Base-by-base conservation (phyloP, 2,329 filamentous ascomycete genomes). In the Cladophialophora bantiana region DNA sequence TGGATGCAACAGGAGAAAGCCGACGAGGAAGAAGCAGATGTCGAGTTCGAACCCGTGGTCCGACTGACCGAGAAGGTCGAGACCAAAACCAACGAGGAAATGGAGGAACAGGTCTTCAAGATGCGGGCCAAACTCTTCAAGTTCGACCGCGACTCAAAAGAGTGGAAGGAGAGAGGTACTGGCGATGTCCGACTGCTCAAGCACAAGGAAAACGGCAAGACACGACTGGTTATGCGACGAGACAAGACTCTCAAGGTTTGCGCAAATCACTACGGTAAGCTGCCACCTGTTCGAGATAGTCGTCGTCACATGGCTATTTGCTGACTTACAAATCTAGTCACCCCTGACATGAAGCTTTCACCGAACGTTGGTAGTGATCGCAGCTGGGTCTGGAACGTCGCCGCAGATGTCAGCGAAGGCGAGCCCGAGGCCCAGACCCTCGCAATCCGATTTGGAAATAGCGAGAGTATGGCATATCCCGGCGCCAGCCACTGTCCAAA, bases 211-310 rank as follows among this genome's bases (percentile, higher is more conserved):
- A 97, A 97, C 81, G 89, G 91, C 83, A 98, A 98, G 90, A 97
- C 94, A 67, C 89, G 95, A 75, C 85, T 99, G 76, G 95, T 99
- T 75, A 99, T 99, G 95, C 91, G 95, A 81, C 89, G 95, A 79
- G 95, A 99, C 86, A 98, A 98, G 92, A 99, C 95, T 69, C 89
- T 98, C 84, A 99, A 99, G 88, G 95, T 99, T 83, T 99, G 95
- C 90, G 95, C 95, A 79, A 99, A 99, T 86, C 95, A 99, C 87
- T 99, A 99, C 83, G 90, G 94, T 97, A 89, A 77, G 91, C 84
- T 36, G 20, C 26, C 4, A 20, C 31, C 35, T 53, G 7, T 20
- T 7, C n/a, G 53, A 12, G 2, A 7, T 40, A 20, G 20, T 20
- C 35, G 20, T 18, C 20, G 45, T 5, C 20, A 9, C 6, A 34